Base-by-base conservation (phyloP, 2,329 filamentous ascomycete species). In the Neofusicoccum sp. region DNA sequence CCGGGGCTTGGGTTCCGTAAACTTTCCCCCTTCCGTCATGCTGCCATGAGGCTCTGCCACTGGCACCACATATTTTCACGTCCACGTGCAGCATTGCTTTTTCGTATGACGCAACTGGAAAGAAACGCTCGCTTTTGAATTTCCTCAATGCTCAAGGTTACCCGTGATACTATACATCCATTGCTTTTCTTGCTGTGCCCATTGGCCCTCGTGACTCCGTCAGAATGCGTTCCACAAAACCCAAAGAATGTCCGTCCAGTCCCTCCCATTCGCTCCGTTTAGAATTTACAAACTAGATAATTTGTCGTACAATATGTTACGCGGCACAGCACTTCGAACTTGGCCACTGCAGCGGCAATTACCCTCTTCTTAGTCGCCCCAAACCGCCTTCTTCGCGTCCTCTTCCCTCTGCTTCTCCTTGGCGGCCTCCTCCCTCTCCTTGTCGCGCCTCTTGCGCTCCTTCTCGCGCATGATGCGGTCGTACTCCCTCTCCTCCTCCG, bases 401-500 rank as follows among this genome's bases (percentile, higher is more conserved):
- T 93, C 89, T 47, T 79, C 80, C 34, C 86, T 85, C 69, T 88
- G 84, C 68, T 85, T 85, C 65, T 83, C 83, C 68, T 79, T 81
- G 65, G 78, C 84, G 74, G 87, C 85, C 61, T 85, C 84, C 61
- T 86, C 86, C 70, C 82, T 86, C 73, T 93, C 90, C 67, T 86
- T 84, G 61, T 93, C 89, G 62, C 87, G 80, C 67, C 85, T 84
- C 79, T 86, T 92, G 69, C 86, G 87, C 80, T 96, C 93, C 77
- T 93, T 90, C 76, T 96, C 90, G 68, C 88, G 86, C 63, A 95
- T 80, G 1, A 90, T 88, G 66, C 83, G 85, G 69, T 98, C 93
- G 73, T 95, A 98, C 58, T 91, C 90, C 67, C 83, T 84, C 80
- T 96, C 90, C 77, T 97, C 93, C 64, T 96, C 91, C 1, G 91